phyloP scores from a whole-genome alignment of 805 yeast species.

The Lipomyces spencermartinsiae region DNA sequence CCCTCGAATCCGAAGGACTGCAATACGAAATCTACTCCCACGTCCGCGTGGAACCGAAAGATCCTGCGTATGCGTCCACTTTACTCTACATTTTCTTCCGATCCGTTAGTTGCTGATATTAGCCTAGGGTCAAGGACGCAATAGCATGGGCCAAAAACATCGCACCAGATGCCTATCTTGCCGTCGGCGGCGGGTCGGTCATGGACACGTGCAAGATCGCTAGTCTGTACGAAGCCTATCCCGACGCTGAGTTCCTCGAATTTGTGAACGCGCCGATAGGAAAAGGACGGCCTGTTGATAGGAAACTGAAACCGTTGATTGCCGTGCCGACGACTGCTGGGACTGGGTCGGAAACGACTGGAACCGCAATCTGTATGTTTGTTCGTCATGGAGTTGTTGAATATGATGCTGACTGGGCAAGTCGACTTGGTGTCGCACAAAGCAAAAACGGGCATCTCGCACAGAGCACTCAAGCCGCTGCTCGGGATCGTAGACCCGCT shows the following conservation, averaged over 20 bases:
- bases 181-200: constrained; percentile 57
- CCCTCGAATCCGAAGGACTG: constrained; percentile 47
- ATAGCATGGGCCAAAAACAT: constrained; percentile 47
- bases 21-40: constrained; percentile 47
- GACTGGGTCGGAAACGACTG: constrained; percentile 56
- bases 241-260: constrained; percentile 51
- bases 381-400: neutral
- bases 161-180: constrained; percentile 51
- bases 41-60: constrained; percentile 51
- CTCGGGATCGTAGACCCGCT: constrained; percentile 55
- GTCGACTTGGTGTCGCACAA: constrained; percentile 49
- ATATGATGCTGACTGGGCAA: neutral
- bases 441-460: constrained; percentile 54
- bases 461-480: constrained; percentile 51
- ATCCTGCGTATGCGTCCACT: constrained; percentile 27
- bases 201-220: constrained; percentile 56
- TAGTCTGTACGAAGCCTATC: constrained; percentile 51
- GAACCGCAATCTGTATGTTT: constrained; percentile 50
- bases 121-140: constrained; percentile 46
- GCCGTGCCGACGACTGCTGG: constrained; percentile 57
- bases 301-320: constrained; percentile 49
- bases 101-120: neutral
- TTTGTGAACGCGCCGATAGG: constrained; percentile 54
- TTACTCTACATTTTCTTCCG: neutral
- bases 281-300: constrained; percentile 47